Evolutionary conservation across 345 rosid species (phyloP).

Genomic region (Ricinus communis): DNA sequence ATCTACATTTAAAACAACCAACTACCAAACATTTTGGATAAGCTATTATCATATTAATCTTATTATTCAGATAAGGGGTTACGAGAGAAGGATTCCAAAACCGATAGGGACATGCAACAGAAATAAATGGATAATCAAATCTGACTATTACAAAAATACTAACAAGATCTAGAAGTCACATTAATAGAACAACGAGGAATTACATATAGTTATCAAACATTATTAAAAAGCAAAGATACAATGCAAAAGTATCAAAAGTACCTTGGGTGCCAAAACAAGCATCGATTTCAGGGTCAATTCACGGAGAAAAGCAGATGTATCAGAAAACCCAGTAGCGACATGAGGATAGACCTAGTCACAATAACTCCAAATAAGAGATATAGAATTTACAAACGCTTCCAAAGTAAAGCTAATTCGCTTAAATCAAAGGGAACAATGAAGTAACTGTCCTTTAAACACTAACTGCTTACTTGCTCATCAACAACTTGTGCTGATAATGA

Average conservation of each 20-base stretch:
- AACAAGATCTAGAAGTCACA: background rate
- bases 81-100: background rate
- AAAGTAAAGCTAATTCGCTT: constrained; percentile 12
- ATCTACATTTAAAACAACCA: background rate
- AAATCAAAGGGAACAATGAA: constrained; percentile 6
- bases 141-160: background rate
- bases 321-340: constrained; percentile 89
- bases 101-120: background rate
- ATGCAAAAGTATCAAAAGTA: constrained; percentile 18
- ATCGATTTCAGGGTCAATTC: constrained; percentile 97
- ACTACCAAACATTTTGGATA: background rate
- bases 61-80: background rate
- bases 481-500: constrained; percentile 78
- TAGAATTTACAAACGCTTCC: background rate
- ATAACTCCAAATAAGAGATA: constrained; percentile 14
- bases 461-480: constrained; percentile 84
- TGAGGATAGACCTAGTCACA: constrained; percentile 79
- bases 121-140: background rate
- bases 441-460: constrained; percentile 1
- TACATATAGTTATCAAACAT: background rate
- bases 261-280: constrained; percentile 98
- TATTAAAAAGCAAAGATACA: constrained; percentile 2
- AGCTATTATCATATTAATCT: background rate
- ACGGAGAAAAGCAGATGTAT: constrained; percentile 88
- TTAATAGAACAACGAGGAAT: background rate